Percentiles rank a stretch among this genome's conserved stretches.
These are phyloP conservation scores for Croton laevigatus DNA, from an alignment of 441 rosid genomes.

Conservation along the genomic window DNA sequence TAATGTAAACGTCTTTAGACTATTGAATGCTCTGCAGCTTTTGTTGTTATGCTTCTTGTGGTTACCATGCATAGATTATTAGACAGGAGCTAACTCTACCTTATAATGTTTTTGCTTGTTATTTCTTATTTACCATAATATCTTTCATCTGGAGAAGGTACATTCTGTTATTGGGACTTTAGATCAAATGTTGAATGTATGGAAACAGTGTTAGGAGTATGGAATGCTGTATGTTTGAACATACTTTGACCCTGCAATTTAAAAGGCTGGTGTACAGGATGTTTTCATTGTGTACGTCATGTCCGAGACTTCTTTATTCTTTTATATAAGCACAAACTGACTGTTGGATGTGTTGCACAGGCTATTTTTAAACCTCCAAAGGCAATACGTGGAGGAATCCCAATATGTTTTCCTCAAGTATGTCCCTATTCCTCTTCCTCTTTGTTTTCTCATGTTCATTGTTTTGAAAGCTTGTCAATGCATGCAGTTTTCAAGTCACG, in stretches of 20 bases:
- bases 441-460: conserved; percentile 22
- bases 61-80: not conserved
- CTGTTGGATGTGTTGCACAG: conserved; percentile 28
- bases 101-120: not conserved
- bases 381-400: conserved; percentile 85
- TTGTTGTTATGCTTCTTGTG: not conserved
- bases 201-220: not conserved
- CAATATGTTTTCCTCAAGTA: conserved; percentile 93
- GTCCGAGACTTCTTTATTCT: not conserved
- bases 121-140: not conserved
- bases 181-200: not conserved
- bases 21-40: not conserved
- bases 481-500: conserved; percentile 65
- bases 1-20: not conserved
- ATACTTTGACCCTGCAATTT: not conserved
- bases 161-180: not conserved
- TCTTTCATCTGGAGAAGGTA: not conserved
- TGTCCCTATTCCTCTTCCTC: conserved; percentile 11
- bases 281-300: not conserved
- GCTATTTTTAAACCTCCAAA: conserved; percentile 72
- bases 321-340: not conserved
- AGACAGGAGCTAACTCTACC: not conserved
- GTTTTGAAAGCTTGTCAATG: conserved; percentile 15
- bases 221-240: not conserved
- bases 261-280: not conserved